Base-by-base conservation (phyloP, 768 basidiomycete species). In the Cystofilobasidium bisporidii region DNA sequence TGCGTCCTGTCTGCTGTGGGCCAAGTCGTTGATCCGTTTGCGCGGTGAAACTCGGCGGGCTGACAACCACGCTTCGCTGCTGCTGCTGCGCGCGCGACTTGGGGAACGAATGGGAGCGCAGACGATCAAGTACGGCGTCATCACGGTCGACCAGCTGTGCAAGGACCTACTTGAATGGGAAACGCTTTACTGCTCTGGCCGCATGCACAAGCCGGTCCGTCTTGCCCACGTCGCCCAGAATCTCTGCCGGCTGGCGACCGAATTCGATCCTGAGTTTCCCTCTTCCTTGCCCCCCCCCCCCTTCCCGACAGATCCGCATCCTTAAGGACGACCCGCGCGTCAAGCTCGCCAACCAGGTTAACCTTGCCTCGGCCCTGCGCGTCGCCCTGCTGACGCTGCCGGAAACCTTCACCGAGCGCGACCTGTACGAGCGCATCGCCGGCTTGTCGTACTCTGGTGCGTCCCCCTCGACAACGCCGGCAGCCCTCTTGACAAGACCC, bases 61-160 rank as follows among this genome's bases (percentile, higher is more conserved):
- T 43, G 43, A 43, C 43, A n/a, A n/a, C n/a, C n/a, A n/a, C n/a
- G n/a, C n/a, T 28, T n/a, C 43, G 60, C 62, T 47, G 22, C 58
- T 63, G 10, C 5, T 15, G 15, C 38, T 18, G 45, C 47, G 32
- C 26, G 40, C 61, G 8, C 11, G 18, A 24, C 47, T 5, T 17
- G 58, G 20, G 10, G 12, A 17, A 17, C 33, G 17, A 33, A 15
- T 40, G 5, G 28, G 28, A 43, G 45, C 20, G 18, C 73, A 96
- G 90, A 87, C 81, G 62, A 89, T 98, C 79, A 99, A 99, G 79
- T 99, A 99, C 75, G 96, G 96, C 18, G 86, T 96, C 32, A 93
- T 93, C 40, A 91, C 91, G 0, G 83, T 94, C 12, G 89, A 93
- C 73, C 86, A 85, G 69, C 83, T 99, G 33, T 91, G 89, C 72